phyloP scores from a whole-genome alignment of 2,329 filamentous ascomycete genomes.

The Ophiostoma sp. region DNA sequence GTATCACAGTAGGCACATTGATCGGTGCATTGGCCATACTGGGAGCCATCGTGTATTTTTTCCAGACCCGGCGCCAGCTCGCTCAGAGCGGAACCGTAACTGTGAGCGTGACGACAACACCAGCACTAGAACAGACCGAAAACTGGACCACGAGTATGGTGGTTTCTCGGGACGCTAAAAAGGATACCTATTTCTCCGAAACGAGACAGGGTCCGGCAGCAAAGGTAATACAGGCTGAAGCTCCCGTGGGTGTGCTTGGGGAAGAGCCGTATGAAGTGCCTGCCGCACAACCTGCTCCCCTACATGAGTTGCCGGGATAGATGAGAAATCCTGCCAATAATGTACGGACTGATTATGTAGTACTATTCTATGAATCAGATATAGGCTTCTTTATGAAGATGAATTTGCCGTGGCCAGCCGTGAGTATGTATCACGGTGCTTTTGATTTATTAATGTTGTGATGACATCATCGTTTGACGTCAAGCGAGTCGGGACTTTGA shows the following conservation, averaged over 20 bases:
- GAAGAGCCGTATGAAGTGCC: not conserved
- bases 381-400: no score
- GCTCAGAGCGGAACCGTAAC: not conserved
- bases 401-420: no score
- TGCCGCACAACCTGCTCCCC: not conserved
- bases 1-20: not conserved
- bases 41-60: not conserved
- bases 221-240: not conserved
- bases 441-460: no score
- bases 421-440: no score
- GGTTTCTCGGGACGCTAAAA: no score
- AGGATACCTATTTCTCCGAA: not conserved
- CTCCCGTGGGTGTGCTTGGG: not conserved
- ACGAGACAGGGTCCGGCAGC: not conserved
- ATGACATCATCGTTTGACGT: no score
- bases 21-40: not conserved
- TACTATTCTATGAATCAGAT: no score
- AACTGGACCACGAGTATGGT: no score
- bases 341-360: not conserved
- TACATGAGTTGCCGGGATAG: not conserved
- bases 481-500: no score
- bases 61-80: not conserved
- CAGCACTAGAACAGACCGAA: no score
- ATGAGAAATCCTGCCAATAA: not conserved
- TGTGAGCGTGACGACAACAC: not conserved